Evolutionary conservation across 2,329 filamentous ascomycete species (phyloP), one percentile per base, ranked within the genome.

Genomic region (Xylariaceae sp.): DNA sequence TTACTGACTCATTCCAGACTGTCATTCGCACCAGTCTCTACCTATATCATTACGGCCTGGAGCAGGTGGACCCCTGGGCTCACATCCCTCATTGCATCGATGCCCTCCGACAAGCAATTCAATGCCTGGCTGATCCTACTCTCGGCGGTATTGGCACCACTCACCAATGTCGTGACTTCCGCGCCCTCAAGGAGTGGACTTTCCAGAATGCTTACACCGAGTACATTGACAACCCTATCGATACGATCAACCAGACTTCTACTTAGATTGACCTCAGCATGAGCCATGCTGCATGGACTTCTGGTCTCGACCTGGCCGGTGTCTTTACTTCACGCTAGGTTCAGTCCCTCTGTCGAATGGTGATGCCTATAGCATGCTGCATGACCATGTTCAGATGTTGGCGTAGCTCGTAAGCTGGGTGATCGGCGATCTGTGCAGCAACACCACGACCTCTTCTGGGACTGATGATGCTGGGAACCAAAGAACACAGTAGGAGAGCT

Each of bases 121-220:
- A 45, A 33, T 49, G 47, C 42, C 36, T 49, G 41, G 47, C 47
- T 31, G 47, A 49, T n/a, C 47, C 47, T 15, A 49, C 47, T 49
- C 47, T 77, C 0, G 73, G 75, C 36, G 33, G 33, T 36, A 15
- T 36, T 36, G 15, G 33, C 15, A 14, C 33, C 12, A 36, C 15
- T 12, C 33, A 36, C 33, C 12, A 36, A 36, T 36, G 33, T 15
- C 33, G 33, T 36, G 33, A 36, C 33, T 36, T 36, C 15, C 12
- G 15, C 12, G 33, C 33, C 15, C 33, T 36, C 15, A 36, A 36
- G 33, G 15, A 12, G 12, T 36, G 33, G 33, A 15, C 15, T 36
- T 15, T 36, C 15, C 12, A 36, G 15, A 36, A 36, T 36, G 33
- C 12, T 12, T 36, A 36, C 33, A 36, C 33, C 12, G 33, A 36